Percentiles rank a stretch among this genome's conserved stretches.
These are phyloP conservation scores for Pseudopithomyces chartarum DNA, from an alignment of 2,329 filamentous ascomycete genomes.

Conservation along the genomic window DNA sequence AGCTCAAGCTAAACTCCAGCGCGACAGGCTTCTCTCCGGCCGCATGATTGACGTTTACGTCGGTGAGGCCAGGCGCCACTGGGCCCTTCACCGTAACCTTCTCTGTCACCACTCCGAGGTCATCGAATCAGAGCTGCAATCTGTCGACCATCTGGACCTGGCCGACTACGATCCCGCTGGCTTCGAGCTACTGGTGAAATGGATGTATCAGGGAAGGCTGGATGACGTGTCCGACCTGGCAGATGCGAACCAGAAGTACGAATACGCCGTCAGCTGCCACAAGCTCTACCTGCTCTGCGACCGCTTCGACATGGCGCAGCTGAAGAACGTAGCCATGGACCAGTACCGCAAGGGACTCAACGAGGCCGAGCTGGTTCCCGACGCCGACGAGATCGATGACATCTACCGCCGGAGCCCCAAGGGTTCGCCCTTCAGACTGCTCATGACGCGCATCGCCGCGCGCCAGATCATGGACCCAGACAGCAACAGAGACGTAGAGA, in stretches of 20 bases:
- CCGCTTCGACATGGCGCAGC: slow-evolving; percentile 54
- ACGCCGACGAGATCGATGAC: slow-evolving; percentile 59
- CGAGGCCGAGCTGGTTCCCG: slow-evolving; percentile 57
- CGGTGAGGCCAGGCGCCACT: slow-evolving; percentile 53
- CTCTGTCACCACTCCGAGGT: slow-evolving; percentile 59
- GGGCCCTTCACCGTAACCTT: slow-evolving; percentile 59
- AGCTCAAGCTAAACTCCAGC: slow-evolving; percentile 52
- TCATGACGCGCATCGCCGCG: slow-evolving; percentile 61
- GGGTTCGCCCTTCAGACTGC: slow-evolving; percentile 54
- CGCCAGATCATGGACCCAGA: slow-evolving; percentile 63
- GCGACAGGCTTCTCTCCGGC: slow-evolving; percentile 59
- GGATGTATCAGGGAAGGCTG: slow-evolving; percentile 60
- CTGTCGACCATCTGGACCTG: slow-evolving; percentile 51
- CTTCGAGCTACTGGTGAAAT: slow-evolving; percentile 61
- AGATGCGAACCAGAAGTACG: slow-evolving; percentile 56
- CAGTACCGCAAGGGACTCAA: slow-evolving; percentile 57
- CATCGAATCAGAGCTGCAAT: slow-evolving; percentile 46
- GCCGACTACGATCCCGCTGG: slow-evolving; percentile 56
- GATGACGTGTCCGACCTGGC: slow-evolving; percentile 54
- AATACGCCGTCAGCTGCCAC: slow-evolving; percentile 59
- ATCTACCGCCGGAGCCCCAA: slow-evolving; percentile 55
- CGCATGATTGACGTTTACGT: slow-evolving; percentile 59
- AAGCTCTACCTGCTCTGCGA: slow-evolving; percentile 59
- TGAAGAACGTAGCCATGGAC: slow-evolving; percentile 61
- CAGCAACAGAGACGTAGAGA: slow-evolving; percentile 54